phyloP scores from a whole-genome alignment of 2,329 filamentous ascomycete species.

The Venturiaceae sp. region DNA sequence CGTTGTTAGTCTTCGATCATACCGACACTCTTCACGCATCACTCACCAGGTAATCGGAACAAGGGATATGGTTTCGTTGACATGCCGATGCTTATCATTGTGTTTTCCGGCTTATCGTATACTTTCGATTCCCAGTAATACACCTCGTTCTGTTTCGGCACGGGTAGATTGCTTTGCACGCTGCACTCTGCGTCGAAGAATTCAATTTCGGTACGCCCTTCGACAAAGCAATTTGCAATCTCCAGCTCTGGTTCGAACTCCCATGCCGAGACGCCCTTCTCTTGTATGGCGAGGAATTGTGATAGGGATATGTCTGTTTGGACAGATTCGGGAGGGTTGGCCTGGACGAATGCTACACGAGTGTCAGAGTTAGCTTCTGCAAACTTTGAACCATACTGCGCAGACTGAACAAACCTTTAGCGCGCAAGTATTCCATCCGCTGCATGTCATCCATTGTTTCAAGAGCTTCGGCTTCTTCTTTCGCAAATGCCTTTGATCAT shows the following conservation, averaged over 20 bases:
- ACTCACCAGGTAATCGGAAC: constrained; percentile 82
- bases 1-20: constrained; percentile 8
- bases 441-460: constrained; percentile 93
- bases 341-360: constrained; percentile 73
- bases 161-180: constrained; percentile 90
- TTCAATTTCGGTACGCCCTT: constrained; percentile 91
- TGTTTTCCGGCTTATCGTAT: constrained; percentile 90
- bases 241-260: constrained; percentile 99
- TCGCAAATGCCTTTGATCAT: constrained; percentile 54
- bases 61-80: constrained; percentile 95
- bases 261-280: constrained; percentile 99
- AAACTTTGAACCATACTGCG: not conserved
- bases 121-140: constrained; percentile 99
- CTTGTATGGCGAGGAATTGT: constrained; percentile 95
- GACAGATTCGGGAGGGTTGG: constrained; percentile 87
- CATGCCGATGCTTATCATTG: constrained; percentile 82
- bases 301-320: constrained; percentile 96
- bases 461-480: constrained; percentile 90
- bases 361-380: constrained; percentile 12
- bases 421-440: constrained; percentile 80
- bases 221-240: constrained; percentile 97
- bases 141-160: constrained; percentile 97
- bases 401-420: constrained; percentile 63
- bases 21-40: not conserved
- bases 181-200: constrained; percentile 98